These are phyloP conservation scores for Cyberlindnera nakhonratchasimensis DNA, from an alignment of 805 yeast genomes.

Conservation along the genomic window DNA sequence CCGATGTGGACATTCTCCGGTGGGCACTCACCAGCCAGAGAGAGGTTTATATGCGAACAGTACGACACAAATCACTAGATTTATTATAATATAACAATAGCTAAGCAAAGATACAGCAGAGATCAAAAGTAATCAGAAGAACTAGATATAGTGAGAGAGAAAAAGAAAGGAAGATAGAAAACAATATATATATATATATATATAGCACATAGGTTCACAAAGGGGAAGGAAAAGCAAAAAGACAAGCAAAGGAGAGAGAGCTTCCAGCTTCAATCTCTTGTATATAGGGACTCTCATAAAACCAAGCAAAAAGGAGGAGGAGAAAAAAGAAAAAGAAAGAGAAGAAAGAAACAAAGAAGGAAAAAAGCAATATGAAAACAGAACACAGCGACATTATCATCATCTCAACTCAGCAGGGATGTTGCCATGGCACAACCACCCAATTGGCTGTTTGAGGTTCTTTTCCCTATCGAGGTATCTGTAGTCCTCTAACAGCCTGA, in stretches of 20 bases:
- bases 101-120: no score
- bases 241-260: background rate
- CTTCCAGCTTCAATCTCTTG: background rate
- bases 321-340: background rate
- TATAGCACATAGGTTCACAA: background rate
- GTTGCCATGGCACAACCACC: constrained; percentile 41
- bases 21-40: no score
- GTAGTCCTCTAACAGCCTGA: constrained; percentile 44
- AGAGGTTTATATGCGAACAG: no score
- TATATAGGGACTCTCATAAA: no score
- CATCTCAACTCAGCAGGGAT: constrained; percentile 31
- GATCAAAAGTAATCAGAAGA: background rate
- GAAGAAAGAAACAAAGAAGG: no score
- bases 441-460: constrained; percentile 40
- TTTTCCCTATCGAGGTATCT: constrained; percentile 42
- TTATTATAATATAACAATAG: no score
- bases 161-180: background rate
- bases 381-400: background rate
- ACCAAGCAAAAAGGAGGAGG: background rate
- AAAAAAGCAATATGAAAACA: background rate
- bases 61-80: no score
- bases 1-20: no score
- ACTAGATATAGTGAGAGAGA: background rate
- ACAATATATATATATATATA: background rate
- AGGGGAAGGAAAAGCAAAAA: background rate